Evolutionary conservation across 139 green algal species (phyloP).

Genomic region (Desmodesmus armatus): DNA sequence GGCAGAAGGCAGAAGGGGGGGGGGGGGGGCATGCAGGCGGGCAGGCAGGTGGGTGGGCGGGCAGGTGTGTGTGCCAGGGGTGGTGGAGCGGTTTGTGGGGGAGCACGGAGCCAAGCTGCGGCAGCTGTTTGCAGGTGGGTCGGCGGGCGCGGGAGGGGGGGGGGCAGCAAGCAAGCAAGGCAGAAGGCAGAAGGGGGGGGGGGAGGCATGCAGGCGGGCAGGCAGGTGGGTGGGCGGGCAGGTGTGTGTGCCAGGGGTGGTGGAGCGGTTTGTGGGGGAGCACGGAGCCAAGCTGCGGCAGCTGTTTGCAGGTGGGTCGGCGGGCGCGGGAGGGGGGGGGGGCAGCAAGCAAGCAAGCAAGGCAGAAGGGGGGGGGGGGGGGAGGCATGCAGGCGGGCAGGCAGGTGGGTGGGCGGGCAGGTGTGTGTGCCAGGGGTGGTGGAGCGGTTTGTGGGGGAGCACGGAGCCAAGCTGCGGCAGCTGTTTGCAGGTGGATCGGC

Average conservation of each 20-base stretch:
- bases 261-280: too few species aligned
- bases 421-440: constrained; percentile 61
- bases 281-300: too few species aligned
- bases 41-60: too few species aligned
- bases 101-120: constrained; percentile 65
- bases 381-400: constrained; percentile 87
- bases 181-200: too few species aligned
- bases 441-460: constrained; percentile 68
- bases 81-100: constrained; percentile 73
- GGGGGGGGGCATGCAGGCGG: too few species aligned
- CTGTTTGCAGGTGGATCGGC: constrained; percentile 89
- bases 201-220: neutral
- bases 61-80: constrained; percentile 64
- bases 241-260: neutral
- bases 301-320: too few species aligned
- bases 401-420: constrained; percentile 97
- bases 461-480: constrained; percentile 67
- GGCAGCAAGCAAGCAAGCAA: too few species aligned
- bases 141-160: too few species aligned
- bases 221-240: neutral
- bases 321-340: too few species aligned
- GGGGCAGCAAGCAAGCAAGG: too few species aligned
- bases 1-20: too few species aligned
- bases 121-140: constrained; percentile 83
- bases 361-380: neutral